These are phyloP conservation scores for Ottelia alismoides DNA, from an alignment of 106 monocot genomes.

Conservation along the genomic window DNA sequence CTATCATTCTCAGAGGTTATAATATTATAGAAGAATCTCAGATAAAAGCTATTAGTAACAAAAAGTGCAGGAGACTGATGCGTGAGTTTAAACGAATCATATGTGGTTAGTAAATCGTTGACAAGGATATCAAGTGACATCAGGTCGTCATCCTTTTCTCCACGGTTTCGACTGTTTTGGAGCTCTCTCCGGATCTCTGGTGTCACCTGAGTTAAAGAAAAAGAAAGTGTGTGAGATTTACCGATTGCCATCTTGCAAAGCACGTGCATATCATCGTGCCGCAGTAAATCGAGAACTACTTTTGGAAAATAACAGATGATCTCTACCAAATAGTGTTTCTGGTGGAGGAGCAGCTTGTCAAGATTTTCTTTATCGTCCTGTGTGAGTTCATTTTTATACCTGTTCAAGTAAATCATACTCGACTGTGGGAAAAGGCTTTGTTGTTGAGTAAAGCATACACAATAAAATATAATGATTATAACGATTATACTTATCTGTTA, in stretches of 20 bases:
- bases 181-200: constrained; percentile 91
- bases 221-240: background rate
- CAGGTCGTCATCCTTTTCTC: constrained; percentile 56
- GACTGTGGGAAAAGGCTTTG: no score
- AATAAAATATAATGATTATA: no score
- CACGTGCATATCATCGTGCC: background rate
- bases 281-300: no score
- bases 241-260: background rate
- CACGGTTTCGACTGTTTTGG: constrained; percentile 60
- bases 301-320: no score
- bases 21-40: no score
- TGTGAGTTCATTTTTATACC: constrained; percentile 26
- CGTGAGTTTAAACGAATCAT: background rate
- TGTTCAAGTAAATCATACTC: constrained; percentile 3
- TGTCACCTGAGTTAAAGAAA: constrained; percentile 48
- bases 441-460: no score
- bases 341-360: constrained; percentile 15
- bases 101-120: background rate
- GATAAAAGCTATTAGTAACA: no score
- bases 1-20: no score
- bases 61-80: background rate
- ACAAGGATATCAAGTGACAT: constrained; percentile 83
- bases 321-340: constrained; percentile 32
- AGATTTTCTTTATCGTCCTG: constrained; percentile 19
- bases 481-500: no score